Base-by-base conservation (phyloP, 805 yeast species). In the Schwanniomyces yamadae region DNA sequence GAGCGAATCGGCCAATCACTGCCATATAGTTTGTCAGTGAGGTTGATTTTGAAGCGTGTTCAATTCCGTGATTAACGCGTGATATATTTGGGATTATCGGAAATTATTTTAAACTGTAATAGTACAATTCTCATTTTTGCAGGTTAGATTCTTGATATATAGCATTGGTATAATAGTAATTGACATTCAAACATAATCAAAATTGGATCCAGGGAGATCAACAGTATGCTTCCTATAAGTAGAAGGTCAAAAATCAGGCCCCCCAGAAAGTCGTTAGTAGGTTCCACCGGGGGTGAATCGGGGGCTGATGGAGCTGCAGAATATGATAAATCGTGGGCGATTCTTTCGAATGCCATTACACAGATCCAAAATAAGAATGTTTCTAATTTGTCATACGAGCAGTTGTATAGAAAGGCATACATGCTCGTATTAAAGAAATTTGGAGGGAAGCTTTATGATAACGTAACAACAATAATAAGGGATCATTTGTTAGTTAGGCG, bases 381-480 rank as follows among this genome's bases (percentile, higher is more conserved):
- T 6, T 76, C 85, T 3, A 73, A 75, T 38, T 63, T 89, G 18
- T 84, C 93, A 1, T 89, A 86, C 53, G 96, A 89, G 50, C 86
- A 82, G 46, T 68, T 89, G 0, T 90, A 90, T 56, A 65, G 95
- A 34, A 78, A 80, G 17, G 85, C 95, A 0, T 89, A 89, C 55
- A 77, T 80, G 21, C 51, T 88, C 31, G 95, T 88, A 2, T 60
- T 88, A 20, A 66, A 82, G 38, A 86, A 83, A 48, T 71, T 69
- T 43, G 93, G 93, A 6, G 78, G 71, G 25, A 66, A 66, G 47
- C 60, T 86, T 1, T 87, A 86, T 49, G 81, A 77, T 9, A 73
- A 78, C 23, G 85, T 84, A 10, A 59, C 71, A 18, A 48, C 42
- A 3, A 60, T 77, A 16, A 69, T 86, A 3, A 59, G 66, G 4